These are phyloP conservation scores for Metschnikowia shivogae DNA, from an alignment of 805 yeast species.

Conservation along the genomic window DNA sequence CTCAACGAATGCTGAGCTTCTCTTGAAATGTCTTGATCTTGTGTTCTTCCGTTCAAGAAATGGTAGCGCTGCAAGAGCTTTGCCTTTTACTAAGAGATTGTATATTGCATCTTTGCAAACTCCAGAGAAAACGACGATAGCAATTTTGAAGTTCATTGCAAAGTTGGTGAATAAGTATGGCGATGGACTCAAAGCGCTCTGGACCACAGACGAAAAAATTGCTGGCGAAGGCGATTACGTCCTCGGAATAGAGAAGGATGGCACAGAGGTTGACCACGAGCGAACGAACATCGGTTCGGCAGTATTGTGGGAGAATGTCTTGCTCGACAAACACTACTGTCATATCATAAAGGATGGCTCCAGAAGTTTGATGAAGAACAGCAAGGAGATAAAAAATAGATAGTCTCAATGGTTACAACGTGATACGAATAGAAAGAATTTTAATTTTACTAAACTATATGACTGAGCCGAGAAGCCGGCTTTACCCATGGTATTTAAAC, in stretches of 20 bases:
- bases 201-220: constrained; percentile 84
- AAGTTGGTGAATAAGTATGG: constrained; percentile 65
- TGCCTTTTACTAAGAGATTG: constrained; percentile 80
- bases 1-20: constrained; percentile 82
- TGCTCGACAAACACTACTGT: constrained; percentile 78
- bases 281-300: constrained; percentile 86
- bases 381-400: constrained; percentile 20
- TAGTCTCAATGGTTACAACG: background rate
- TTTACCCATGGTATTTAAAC: background rate
- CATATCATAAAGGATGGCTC: constrained; percentile 72
- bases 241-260: constrained; percentile 54
- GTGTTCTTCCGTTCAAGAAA: constrained; percentile 74
- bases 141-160: constrained; percentile 72
- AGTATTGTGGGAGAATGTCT: constrained; percentile 80
- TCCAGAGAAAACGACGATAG: constrained; percentile 85
- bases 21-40: constrained; percentile 71
- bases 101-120: constrained; percentile 64
- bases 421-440: background rate
- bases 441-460: background rate
- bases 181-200: constrained; percentile 68
- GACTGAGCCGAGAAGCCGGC: background rate
- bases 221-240: constrained; percentile 63
- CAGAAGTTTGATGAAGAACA: constrained; percentile 38
- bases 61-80: constrained; percentile 62
- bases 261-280: constrained; percentile 50